Base-by-base conservation (phyloP, 2,329 filamentous ascomycete species). In the Calonectria ilicicola region DNA sequence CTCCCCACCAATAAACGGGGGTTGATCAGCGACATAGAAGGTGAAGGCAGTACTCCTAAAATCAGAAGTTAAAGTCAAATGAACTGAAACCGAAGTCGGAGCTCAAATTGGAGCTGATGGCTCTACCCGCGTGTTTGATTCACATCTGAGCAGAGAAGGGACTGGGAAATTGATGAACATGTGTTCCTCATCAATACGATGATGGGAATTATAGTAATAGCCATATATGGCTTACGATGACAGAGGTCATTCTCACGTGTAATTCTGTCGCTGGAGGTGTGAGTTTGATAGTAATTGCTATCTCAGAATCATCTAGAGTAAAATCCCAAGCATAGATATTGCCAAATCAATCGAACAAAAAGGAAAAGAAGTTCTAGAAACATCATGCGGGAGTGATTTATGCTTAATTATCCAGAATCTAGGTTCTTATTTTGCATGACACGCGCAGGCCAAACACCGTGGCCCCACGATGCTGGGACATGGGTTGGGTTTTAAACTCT, bases 21-120 rank as follows among this genome's bases (percentile, higher is more conserved):
- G 65, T 19, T 60, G 72, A 29, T 74, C 65, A 32, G 63, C 69
- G 17, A 65, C 8, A 35, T 67, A 58, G 40, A 77, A 72, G 5
- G 75, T 73, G 35, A 76, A 15, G 0, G 71, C 65, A 62, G 77
- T 73, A 21, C 29, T 14, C 6, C 3, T 14, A 35, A 12, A 35
- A 35, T 3, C 32, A 35, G 85, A 74, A 77, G 75, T 73, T 86
- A 82, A n/a, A 84, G 74, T 44, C 86, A 76, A 75, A 87, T 12
- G 23, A 85, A 3, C 62, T 65, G 44, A 84, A 67, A 2, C 77
- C 49, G 64, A 72, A 79, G 19, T 77, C 79, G 0, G 85, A 84
- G 5, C 35, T 58, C 27, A 70, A 21, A 3, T 72, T 19, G 1
- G 70, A 51, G 14, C 53, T 51, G 27, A 67, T 70, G 17, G 53